Base-by-base conservation (phyloP, 2,329 filamentous ascomycete genomes). In the Hypoxylon sp. region DNA sequence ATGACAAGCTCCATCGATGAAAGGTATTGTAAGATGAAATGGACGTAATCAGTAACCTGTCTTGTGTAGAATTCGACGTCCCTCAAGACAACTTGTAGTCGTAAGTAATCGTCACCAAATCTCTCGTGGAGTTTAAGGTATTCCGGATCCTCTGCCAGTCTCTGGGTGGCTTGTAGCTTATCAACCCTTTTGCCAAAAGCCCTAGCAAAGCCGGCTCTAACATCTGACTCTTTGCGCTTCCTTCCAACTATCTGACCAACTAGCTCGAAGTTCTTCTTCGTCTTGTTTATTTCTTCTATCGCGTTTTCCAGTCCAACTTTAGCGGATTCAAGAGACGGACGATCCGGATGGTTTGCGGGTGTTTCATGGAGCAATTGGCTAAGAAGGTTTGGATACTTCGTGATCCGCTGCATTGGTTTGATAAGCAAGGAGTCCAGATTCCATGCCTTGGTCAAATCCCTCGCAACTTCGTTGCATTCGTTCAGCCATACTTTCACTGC, bases 361-460 rank as follows among this genome's bases (percentile, higher is more conserved):
- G 94, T 98, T 59, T 90, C 86, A 66, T 93, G 89, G 22, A 96
- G 82, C 10, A 99, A 82, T 59, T 93, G 89, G 32, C 89, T 87
- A 46, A 99, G 87, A 41, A 99, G 82, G 47, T 97, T 89, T 3
- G 93, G 93, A 74, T 98, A 99, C 73, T 97, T 97, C 32, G 94
- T 89, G 65, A 98, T 90, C 49, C 95, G 88, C 78, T 99, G 95
- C 76, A 97, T 94, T 1, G 95, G 95, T 78, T 99, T 99, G 74
- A 99, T 94, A 19, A 99, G 85, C n/a, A 99, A 83, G 0, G 95
- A 97, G 76, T 97, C 94, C 64, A 99, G 79, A 76, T 97, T 92
- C 95, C 95, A 99, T 0, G 95, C 94, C 24, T 89, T 88, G 0
- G 95, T 99, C 67, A 99, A 85, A 75, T 97, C 95, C 70, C 93